Conservation (phyloP, 768 basidiomycete species). For the Podaxis mareebaensis region DNA sequence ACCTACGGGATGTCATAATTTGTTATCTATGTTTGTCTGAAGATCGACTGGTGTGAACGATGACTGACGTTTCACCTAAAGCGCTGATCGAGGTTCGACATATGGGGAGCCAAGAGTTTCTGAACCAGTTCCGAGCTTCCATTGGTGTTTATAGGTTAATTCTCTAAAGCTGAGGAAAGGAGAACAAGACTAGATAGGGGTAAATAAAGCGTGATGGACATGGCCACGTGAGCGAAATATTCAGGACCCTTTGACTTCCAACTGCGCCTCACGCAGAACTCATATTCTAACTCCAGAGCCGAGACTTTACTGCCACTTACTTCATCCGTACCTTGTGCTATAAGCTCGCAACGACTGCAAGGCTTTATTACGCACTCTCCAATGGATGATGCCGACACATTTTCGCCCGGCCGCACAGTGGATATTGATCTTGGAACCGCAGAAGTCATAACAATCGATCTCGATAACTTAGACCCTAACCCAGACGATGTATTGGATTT, state of each 20-base stretch:
- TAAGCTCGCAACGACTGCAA: not conserved
- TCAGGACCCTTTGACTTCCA: not conserved
- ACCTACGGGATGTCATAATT: not conserved
- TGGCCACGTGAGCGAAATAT: conserved; percentile 5
- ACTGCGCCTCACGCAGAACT: not conserved
- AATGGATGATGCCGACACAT: conserved; percentile 35
- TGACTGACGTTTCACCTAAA: not conserved
- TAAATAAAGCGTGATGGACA: not conserved
- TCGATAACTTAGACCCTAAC: conserved; percentile 81
- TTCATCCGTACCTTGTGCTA: not conserved
- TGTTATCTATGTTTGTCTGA: not conserved
- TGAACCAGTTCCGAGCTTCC: no score
- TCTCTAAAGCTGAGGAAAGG: not conserved
- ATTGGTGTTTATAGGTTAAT: no score
- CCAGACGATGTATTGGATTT: conserved; percentile 76
- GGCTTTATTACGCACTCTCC: not conserved
- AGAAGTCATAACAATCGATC: conserved; percentile 88
- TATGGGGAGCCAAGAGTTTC: not conserved
- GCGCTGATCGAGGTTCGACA: not conserved
- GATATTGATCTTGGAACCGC: conserved; percentile 81
- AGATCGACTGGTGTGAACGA: not conserved
- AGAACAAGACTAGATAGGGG: not conserved
- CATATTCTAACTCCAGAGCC: not conserved
- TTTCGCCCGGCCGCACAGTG: conserved; percentile 49
- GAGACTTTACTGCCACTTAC: not conserved